phyloP scores from a whole-genome alignment of 371 early-diverging fungal genomes.

The Lichtheimia ramosa region DNA sequence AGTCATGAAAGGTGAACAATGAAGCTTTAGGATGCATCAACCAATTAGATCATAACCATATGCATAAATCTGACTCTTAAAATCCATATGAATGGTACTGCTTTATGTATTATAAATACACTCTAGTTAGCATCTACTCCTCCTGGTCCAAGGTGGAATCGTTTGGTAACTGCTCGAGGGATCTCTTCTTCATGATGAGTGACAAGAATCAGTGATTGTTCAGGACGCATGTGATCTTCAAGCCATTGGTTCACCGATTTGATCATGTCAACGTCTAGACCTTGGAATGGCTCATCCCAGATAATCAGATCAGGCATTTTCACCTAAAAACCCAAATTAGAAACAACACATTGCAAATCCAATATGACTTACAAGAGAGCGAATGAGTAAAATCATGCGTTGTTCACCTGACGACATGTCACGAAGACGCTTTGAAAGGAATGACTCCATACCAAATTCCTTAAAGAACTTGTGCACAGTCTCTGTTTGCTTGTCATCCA shows the following conservation, averaged over 20 bases:
- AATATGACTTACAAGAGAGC: constrained; percentile 39
- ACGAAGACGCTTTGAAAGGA: constrained; percentile 26
- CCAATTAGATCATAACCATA: too few relatives aligned
- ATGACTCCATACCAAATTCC: constrained; percentile 41
- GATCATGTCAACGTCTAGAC: constrained; percentile 52
- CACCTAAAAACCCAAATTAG: constrained; percentile 21
- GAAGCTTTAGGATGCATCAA: too few relatives aligned
- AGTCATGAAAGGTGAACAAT: too few relatives aligned
- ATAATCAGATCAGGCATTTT: constrained; percentile 53
- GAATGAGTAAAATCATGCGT: constrained; percentile 48
- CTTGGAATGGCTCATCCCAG: constrained; percentile 69
- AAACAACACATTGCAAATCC: neutral
- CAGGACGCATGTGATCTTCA: constrained; percentile 41
- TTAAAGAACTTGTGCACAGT: constrained; percentile 29
- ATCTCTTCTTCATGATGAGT: constrained; percentile 67
- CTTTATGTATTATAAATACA: too few relatives aligned
- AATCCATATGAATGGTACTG: too few relatives aligned
- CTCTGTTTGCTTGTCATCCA: constrained; percentile 21
- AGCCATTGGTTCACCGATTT: constrained; percentile 46
- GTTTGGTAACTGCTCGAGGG: constrained; percentile 38
- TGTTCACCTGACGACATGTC: constrained; percentile 60
- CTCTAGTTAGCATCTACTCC: constrained; percentile 23
- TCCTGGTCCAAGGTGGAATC: constrained; percentile 31
- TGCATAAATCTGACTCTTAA: too few relatives aligned
- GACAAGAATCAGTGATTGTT: constrained; percentile 59